phyloP scores from a whole-genome alignment of 345 rosid species.

The Isatis tinctoria region DNA sequence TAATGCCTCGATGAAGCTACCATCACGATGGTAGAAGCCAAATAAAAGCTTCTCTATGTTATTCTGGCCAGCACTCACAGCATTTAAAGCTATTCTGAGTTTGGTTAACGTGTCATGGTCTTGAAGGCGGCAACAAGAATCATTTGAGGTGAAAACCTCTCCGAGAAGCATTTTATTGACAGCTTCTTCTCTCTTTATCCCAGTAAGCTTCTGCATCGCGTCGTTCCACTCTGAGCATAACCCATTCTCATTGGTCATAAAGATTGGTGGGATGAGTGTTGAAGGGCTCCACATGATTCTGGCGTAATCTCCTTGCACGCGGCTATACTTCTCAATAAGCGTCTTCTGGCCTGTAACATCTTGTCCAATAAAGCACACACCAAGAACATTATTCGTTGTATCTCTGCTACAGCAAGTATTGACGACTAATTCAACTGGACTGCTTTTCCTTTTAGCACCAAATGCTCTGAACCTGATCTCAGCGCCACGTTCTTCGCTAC shows the following conservation, averaged over 20 bases:
- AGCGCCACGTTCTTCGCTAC: slow-evolving; percentile 60
- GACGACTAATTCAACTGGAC: slow-evolving; percentile 56
- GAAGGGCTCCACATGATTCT: slow-evolving; percentile 65
- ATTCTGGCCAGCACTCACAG: slow-evolving; percentile 46
- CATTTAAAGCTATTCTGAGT: slow-evolving; percentile 58
- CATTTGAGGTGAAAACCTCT: slow-evolving; percentile 61
- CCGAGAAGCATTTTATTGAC: slow-evolving; percentile 61
- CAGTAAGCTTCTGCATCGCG: slow-evolving; percentile 78
- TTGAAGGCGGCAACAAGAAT: slow-evolving; percentile 61
- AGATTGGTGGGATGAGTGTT: slow-evolving; percentile 79
- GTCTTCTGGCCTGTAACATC: slow-evolving; percentile 64
- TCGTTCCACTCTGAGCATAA: slow-evolving; percentile 76
- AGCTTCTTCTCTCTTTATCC: slow-evolving; percentile 71
- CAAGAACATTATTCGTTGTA: slow-evolving; percentile 46
- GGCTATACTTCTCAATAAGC: slow-evolving; percentile 52
- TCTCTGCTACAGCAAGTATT: slow-evolving; percentile 81
- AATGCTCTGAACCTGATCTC: slow-evolving; percentile 64
- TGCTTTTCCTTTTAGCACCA: slow-evolving; percentile 42
- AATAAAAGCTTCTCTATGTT: slow-evolving; percentile 55
- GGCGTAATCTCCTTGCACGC: slow-evolving; percentile 66
- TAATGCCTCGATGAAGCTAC: slow-evolving; percentile 60
- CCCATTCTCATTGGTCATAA: slow-evolving; percentile 64
- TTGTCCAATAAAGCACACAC: slow-evolving; percentile 82
- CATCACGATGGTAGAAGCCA: slow-evolving; percentile 61
- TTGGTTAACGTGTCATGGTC: slow-evolving; percentile 64